Evolutionary conservation across 2,329 filamentous ascomycete species (phyloP), one percentile per base, ranked within the genome.

Genomic region (Aureobasidium sp.): DNA sequence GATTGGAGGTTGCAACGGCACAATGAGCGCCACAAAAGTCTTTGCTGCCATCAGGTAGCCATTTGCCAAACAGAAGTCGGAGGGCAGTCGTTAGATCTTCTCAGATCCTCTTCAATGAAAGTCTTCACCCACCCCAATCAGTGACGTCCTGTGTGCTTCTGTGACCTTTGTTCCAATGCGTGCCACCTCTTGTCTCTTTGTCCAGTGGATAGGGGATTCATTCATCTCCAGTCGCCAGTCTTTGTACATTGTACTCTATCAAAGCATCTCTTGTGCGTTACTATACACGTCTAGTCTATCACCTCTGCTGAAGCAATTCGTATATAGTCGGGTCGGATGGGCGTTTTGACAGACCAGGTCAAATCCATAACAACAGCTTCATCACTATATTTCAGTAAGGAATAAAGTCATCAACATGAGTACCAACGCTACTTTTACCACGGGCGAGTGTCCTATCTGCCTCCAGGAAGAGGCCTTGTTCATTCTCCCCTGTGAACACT

Each of bases 241-340:
- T 50, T 50, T 50, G 27, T 50, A 0, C 15, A 50, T 50, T 34
- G 15, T 20, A 5, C 7, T 34, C 7, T 24, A 8, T 20, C 44
- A 47, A 47, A 47, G 24, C 24, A 10, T 15, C 0, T 3, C 26
- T 20, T 7, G n/a, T 10, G n/a, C 3, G 3, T 2, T 12, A 7
- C n/a, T 24, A 9, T 24, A 2, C 39, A 5, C 20, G 4, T 8
- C 4, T 12, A 0, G 1, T 10, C 6, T 2, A 10, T 1, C 17
- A 20, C 20, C 20, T 2, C 9, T 24, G 1, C 3, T 24, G 41
- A 12, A 2, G 8, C 20, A 13, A 1, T 26, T n/a, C 7, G 20
- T 13, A 26, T 44, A 44, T 12, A 44, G n/a, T 1, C 1, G 20
- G 5, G 37, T 15, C 20, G 37, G 37, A 2, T 41, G 2, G 3